Evolutionary conservation across 2,329 filamentous ascomycete species (phyloP), one percentile per base, ranked within the genome.

Genomic region (Madurella fahalii): DNA sequence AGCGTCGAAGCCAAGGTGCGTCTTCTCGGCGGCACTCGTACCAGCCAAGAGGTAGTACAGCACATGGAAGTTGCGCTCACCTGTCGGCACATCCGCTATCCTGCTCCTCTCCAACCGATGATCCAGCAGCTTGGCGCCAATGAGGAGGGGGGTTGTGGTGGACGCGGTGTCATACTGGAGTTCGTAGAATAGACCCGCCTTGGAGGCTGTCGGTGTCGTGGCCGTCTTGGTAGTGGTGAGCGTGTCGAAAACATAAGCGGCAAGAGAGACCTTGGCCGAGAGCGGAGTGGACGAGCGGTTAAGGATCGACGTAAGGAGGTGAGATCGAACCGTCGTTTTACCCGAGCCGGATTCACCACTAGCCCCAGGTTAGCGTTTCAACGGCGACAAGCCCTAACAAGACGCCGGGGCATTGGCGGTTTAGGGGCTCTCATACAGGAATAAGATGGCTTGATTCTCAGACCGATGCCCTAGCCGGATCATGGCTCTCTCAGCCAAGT

Each of bases 161-260:
- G 91, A 86, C 0, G 90, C 84, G 1, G 90, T 95, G 69, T 99
- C 93, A 69, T 99, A 99, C 71, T 99, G 94, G 41, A 99, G 79
- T 71, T 99, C 94, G 69, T 94, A 94, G 69, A 95, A 96, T 15
- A 99, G 80, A 59, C 94, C 94, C 11, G 94, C 88, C 71, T 97
- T 97, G 48, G 93, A 97, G 30, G 94, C 94, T 2, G 90, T 96
- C 1, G 92, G 92, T 0, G 93, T 97, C 1, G 93, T 97, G 34
- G 92, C 86, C 1, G 93, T 95, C 75, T 99, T 99, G 25, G 94
- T 99, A 1, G 94, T 97, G 5, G 94, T 99, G 56, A 99, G 81
- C 2, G 90, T 89, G 68, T 99, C 94, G 69, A 99, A 99, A 57
- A 97, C 84, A 69, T 96, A 99, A 42, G 93, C 87, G 18, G 93